phyloP scores from a whole-genome alignment of 805 yeast species.

The Barnettozyma wickerhamii region DNA sequence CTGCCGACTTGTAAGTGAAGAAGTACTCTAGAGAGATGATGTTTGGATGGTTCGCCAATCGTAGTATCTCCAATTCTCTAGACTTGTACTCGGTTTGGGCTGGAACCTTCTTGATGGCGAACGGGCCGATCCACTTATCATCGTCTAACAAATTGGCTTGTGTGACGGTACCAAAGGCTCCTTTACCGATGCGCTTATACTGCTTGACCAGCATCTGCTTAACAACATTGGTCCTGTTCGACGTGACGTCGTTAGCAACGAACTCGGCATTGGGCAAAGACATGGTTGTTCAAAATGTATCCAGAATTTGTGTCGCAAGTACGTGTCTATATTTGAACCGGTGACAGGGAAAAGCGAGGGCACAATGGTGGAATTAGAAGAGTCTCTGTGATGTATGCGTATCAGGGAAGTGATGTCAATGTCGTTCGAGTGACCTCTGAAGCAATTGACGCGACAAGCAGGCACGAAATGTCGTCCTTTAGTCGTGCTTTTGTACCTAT shows the following conservation, averaged over 20 bases:
- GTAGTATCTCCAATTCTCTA: conserved; percentile 71
- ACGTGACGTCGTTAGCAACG: conserved; percentile 56
- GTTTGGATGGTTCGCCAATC: conserved; percentile 77
- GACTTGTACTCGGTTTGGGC: conserved; percentile 85
- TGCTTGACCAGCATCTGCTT: conserved; percentile 67
- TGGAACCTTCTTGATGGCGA: conserved; percentile 79
- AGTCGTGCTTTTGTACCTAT: too few species aligned
- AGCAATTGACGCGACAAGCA: too few species aligned
- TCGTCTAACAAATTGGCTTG: conserved; percentile 56
- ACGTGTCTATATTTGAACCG: background rate
- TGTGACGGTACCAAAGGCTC: conserved; percentile 82
- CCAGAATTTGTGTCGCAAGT: background rate
- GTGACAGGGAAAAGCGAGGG: background rate
- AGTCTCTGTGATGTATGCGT: too few species aligned
- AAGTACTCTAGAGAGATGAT: conserved; percentile 65
- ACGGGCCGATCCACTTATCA: conserved; percentile 66
- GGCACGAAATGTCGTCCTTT: too few species aligned
- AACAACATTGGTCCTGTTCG: conserved; percentile 48
- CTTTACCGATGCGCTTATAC: conserved; percentile 74
- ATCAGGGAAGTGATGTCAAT: too few species aligned
- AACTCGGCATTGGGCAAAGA: conserved; percentile 32
- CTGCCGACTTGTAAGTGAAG: conserved; percentile 61
- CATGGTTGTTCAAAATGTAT: conserved; percentile 4
- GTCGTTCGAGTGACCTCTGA: too few species aligned
- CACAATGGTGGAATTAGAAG: background rate